phyloP scores from a whole-genome alignment of 1,284 basidiomycete species.

The Athelia sp. region DNA sequence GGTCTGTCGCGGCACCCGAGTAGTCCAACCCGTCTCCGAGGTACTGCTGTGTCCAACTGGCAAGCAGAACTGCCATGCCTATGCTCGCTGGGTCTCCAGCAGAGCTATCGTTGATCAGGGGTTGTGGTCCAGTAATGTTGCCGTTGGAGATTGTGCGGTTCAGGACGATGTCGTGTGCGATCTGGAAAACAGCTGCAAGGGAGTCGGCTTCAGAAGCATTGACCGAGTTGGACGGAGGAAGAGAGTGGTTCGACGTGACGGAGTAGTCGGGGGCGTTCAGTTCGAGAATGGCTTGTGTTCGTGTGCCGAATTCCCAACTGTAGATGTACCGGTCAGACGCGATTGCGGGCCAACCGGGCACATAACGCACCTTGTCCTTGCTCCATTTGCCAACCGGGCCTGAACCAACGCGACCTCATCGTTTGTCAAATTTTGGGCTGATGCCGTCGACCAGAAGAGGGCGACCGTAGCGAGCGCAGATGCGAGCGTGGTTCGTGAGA shows the following conservation, averaged over 20 bases:
- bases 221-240: slow-evolving; percentile 36
- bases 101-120: slow-evolving; percentile 48
- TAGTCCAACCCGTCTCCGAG: slow-evolving; percentile 44
- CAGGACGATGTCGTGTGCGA: slow-evolving; percentile 51
- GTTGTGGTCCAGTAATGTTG: slow-evolving; percentile 40
- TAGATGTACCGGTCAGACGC: not conserved
- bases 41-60: slow-evolving; percentile 61
- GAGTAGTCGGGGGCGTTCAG: slow-evolving; percentile 59
- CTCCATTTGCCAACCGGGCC: slow-evolving; percentile 39
- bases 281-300: slow-evolving; percentile 68
- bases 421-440: not conserved
- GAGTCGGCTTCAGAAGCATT: slow-evolving; percentile 28
- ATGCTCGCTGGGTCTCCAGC: slow-evolving; percentile 82
- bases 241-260: slow-evolving; percentile 29
- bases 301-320: slow-evolving; percentile 85
- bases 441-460: not conserved
- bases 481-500: not conserved
- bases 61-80: slow-evolving; percentile 73
- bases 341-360: not conserved
- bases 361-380: slow-evolving; percentile 40
- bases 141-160: slow-evolving; percentile 36
- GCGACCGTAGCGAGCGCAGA: not conserved
- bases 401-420: slow-evolving; percentile 24
- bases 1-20: slow-evolving; percentile 58
- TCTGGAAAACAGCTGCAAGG: slow-evolving; percentile 50